Evolutionary conservation across 495 filamentous ascomycete genomes (phyloP).

Genomic region (Penicillium verhagenii): DNA sequence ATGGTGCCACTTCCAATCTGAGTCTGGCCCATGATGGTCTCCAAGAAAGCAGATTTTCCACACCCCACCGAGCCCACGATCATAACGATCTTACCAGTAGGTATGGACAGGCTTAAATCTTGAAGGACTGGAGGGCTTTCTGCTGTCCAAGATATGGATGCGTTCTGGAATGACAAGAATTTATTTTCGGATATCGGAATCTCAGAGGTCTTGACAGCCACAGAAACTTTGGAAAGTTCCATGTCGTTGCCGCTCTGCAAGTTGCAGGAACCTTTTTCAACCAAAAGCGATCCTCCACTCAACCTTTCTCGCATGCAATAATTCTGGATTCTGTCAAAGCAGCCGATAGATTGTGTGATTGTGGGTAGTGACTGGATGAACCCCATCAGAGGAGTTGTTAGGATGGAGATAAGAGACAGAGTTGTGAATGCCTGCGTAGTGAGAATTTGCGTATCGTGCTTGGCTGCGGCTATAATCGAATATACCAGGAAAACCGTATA

Average conservation of each 20-base stretch:
- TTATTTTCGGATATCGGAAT: neutral
- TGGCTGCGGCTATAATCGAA: constrained; percentile 42
- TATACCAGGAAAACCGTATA: constrained; percentile 40
- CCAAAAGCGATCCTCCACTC: neutral
- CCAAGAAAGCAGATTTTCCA: no score
- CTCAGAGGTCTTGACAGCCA: neutral
- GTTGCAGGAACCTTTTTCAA: neutral
- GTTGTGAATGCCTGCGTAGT: constrained; percentile 37
- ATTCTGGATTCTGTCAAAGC: constrained; percentile 30
- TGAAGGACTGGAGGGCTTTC: neutral
- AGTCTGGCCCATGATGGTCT: no score
- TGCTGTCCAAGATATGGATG: constrained; percentile 2
- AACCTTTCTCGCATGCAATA: constrained; percentile 11
- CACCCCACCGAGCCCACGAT: no score
- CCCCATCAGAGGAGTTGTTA: constrained; percentile 22
- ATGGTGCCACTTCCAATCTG: no score
- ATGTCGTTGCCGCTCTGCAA: neutral
- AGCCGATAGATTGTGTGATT: constrained; percentile 22
- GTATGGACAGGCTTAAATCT: neutral
- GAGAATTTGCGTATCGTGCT: constrained; percentile 37
- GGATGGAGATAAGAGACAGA: constrained; percentile 29
- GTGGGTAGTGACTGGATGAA: constrained; percentile 27
- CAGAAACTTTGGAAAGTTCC: neutral
- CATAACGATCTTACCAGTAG: no score
- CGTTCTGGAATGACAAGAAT: neutral